phyloP scores from a whole-genome alignment of 1,284 basidiomycete genomes.

The Cystobasidium pallidum region DNA sequence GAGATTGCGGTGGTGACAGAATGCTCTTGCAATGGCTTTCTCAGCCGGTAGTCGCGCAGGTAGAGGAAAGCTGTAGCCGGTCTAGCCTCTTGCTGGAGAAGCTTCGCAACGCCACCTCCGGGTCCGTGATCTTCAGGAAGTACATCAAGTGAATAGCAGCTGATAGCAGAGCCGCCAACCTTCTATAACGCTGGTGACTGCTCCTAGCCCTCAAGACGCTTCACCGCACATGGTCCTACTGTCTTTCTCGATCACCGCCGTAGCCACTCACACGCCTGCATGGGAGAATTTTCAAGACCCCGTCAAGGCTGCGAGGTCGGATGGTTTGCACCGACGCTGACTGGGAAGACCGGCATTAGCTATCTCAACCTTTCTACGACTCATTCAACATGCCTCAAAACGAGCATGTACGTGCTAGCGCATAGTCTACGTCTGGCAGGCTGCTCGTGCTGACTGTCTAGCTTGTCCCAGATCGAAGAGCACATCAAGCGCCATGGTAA shows the following conservation, averaged over 20 bases:
- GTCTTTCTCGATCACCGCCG: constrained; percentile 8
- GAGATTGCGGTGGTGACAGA: no score
- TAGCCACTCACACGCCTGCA: neutral
- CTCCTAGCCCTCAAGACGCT: no score
- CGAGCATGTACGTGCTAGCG: constrained; percentile 34
- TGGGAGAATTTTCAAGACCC: constrained; percentile 36
- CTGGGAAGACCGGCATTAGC: neutral
- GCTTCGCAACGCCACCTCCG: neutral
- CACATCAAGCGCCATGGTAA: constrained; percentile 61
- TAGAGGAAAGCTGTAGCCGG: neutral
- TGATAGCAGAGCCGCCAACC: no score
- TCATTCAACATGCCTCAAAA: constrained; percentile 49
- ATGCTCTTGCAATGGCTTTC: no score
- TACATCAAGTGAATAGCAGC: no score
- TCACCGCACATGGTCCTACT: no score
- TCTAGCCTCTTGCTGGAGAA: neutral
- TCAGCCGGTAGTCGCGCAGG: no score
- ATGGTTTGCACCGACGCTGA: neutral
- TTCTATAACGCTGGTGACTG: no score
- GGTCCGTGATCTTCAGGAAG: no score
- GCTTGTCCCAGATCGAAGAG: constrained; percentile 29
- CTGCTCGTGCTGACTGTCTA: neutral
- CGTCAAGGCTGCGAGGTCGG: neutral
- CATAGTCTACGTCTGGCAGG: neutral
- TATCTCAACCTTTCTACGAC: neutral